Base-by-base conservation (phyloP, 106 monocot genomes). In the Phalaenopsis equestris region DNA sequence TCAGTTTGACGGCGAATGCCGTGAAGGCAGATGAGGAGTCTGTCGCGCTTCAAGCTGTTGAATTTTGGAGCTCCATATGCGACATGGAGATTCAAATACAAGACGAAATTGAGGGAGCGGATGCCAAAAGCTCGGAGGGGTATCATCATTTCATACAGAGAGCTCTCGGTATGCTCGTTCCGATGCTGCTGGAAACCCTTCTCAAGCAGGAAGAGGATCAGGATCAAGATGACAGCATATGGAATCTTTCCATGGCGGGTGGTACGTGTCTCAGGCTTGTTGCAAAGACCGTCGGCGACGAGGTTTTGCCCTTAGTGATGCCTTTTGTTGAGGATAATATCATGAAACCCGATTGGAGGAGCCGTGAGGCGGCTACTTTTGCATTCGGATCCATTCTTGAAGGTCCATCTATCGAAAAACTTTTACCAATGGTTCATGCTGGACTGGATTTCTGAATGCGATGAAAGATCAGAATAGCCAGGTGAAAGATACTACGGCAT, bases 51-150 rank as follows among this genome's bases (percentile, higher is more conserved):
- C 83, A 83, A 79, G 83, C 83, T 57, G 42, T 83, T 30, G 83
- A 83, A 45, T 83, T 83, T 41, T 83, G 83, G 83, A 83, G 83
- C 73, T 83, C 83, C 8, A 83, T 83, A 19, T 83, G 83, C 37
- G 83, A 83, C 72, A 78, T 72, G 68, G 83, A 83, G 79, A 83
- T 83, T 79, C 77, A 83, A 74, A 79, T 83, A 74, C 78, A 73
- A 39, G 83, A 83, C 19, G 78, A 78, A 57, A 79, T 58, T 46
- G 70, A 38, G 14, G 57, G 57, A 57, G 70, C 6, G 55, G 70
- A 78, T 55, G 42, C 12, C 21, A 78, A 73, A 17, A 58, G 57
- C 78, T 79, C 83, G 3, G 42, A 56, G 4, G 55, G 67, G 3
- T 67, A 79, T 79, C 78, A 56, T 43, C 41, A 48, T 42, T 83